Conservation (phyloP, 768 basidiomycete genomes). For the Kondoa malvinella region DNA sequence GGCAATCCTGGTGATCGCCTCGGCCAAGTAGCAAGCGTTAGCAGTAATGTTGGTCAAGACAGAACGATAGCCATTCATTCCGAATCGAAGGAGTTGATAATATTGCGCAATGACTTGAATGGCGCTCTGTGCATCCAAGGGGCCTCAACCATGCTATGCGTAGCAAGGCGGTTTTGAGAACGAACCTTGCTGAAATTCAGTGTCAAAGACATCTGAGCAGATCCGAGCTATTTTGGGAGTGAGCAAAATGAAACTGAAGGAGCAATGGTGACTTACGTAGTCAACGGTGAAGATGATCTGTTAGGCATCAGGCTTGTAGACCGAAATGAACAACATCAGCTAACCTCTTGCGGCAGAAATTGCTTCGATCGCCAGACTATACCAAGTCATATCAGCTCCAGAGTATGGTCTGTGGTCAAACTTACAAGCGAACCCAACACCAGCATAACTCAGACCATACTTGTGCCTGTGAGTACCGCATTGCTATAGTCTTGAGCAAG, state of each 20-base stretch:
- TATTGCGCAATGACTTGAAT: constrained; percentile 21
- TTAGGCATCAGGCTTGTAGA: too few species aligned
- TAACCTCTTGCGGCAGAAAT: constrained; percentile 31
- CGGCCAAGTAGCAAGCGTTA: constrained; percentile 27
- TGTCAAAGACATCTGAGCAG: constrained; percentile 19
- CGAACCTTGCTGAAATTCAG: constrained; percentile 27
- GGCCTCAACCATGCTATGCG: neutral
- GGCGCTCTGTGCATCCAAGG: neutral
- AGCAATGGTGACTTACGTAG: constrained; percentile 9
- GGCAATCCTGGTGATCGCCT: constrained; percentile 17
- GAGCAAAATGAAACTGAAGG: neutral
- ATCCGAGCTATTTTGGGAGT: constrained; percentile 9
- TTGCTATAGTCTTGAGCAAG: neutral
- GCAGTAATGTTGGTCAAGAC: constrained; percentile 29
- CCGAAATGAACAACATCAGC: too few species aligned
- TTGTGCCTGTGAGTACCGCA: constrained; percentile 19
- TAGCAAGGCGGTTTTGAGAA: constrained; percentile 20
- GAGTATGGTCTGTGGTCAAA: too few species aligned
- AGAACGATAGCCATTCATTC: constrained; percentile 29
- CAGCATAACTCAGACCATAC: constrained; percentile 23
- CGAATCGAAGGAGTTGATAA: constrained; percentile 29
- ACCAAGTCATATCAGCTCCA: too few species aligned
- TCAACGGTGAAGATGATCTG: constrained; percentile 31
- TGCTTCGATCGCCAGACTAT: constrained; percentile 28
- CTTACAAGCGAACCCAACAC: constrained; percentile 32